These are phyloP conservation scores for Nadsonia fulvescens DNA, from an alignment of 805 yeast species.

Conservation along the genomic window DNA sequence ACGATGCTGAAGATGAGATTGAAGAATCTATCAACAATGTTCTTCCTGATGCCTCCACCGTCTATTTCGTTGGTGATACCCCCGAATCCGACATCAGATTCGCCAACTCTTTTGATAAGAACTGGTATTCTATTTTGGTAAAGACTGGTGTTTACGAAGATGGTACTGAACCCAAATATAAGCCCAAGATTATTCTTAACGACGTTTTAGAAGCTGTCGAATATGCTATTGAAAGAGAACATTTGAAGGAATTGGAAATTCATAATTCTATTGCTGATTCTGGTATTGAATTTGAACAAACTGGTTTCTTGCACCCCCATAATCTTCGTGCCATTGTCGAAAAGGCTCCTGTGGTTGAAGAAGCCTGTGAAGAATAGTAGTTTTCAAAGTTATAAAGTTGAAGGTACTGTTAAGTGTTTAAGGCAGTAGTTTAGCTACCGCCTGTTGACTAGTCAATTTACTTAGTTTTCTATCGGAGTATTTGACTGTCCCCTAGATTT, in stretches of 20 bases:
- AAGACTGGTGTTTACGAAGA: constrained; percentile 77
- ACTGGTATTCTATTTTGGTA: constrained; percentile 73
- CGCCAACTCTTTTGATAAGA: constrained; percentile 70
- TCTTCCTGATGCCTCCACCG: constrained; percentile 71
- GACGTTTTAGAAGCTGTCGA: constrained; percentile 69
- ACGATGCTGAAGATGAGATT: constrained; percentile 18
- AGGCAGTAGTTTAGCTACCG: no score
- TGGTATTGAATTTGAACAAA: no score
- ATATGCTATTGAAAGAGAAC: constrained; percentile 72
- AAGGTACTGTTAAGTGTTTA: no score
- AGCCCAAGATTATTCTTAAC: constrained; percentile 56
- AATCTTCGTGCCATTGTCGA: no score
- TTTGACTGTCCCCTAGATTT: no score
- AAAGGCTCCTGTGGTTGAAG: no score
- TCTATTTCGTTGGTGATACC: constrained; percentile 78
- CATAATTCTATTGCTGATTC: no score
- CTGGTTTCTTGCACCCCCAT: no score
- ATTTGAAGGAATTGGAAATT: constrained; percentile 48
- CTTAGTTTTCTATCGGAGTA: no score
- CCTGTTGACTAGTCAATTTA: no score
- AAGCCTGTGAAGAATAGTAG: no score
- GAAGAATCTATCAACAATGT: constrained; percentile 33
- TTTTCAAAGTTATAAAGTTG: no score
- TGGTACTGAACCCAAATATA: constrained; percentile 61
- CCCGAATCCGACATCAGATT: constrained; percentile 80